These are phyloP conservation scores for Bidens hawaiensis DNA, from an alignment of 140 eudicot species.

Conservation along the genomic window DNA sequence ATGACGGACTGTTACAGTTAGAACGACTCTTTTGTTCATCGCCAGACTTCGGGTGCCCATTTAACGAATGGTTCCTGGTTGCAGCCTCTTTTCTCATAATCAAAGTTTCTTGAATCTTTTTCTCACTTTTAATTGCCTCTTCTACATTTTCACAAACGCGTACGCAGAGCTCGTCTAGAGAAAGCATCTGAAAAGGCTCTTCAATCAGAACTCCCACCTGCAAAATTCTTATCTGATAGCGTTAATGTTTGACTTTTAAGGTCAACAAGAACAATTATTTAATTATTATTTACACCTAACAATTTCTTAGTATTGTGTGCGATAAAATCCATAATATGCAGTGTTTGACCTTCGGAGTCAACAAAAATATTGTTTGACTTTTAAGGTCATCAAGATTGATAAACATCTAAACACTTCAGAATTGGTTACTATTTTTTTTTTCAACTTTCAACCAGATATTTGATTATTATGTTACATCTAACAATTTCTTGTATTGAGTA, in stretches of 20 bases:
- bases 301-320: too few relatives aligned
- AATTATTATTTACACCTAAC: too few relatives aligned
- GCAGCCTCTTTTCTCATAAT: constrained; percentile 41
- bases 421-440: not conserved
- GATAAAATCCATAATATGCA: too few relatives aligned
- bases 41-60: constrained; percentile 59
- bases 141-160: constrained; percentile 47
- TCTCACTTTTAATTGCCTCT: constrained; percentile 63
- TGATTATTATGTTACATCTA: not conserved
- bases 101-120: constrained; percentile 39
- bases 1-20: constrained; percentile 20
- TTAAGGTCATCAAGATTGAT: not conserved
- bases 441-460: not conserved
- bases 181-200: constrained; percentile 98
- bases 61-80: constrained; percentile 38
- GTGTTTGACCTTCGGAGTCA: constrained; percentile 19
- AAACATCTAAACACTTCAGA: not conserved
- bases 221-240: not conserved
- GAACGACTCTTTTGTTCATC: constrained; percentile 31
- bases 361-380: constrained; percentile 19
- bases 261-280: too few relatives aligned
- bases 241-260: not conserved
- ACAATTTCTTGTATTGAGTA: not conserved
- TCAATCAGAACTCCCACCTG: constrained; percentile 98
- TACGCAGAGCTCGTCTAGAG: constrained; percentile 77